Evolutionary conservation across 768 basidiomycete species (phyloP).

Genomic region (Panellus pusillus): DNA sequence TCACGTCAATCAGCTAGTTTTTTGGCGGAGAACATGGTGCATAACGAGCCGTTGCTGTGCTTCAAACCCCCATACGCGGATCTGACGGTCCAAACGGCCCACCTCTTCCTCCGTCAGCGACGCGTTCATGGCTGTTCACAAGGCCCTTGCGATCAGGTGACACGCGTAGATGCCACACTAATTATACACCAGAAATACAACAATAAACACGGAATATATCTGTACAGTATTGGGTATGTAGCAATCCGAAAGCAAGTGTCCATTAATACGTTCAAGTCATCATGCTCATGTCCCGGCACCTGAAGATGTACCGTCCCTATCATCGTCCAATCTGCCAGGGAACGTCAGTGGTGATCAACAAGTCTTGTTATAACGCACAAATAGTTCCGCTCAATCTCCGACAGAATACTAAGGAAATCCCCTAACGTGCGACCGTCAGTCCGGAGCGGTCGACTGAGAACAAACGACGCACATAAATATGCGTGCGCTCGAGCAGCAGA

Average conservation of each 20-base stretch:
- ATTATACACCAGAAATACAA: not conserved
- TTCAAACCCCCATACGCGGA: slow-evolving; percentile 96
- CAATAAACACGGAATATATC: not conserved
- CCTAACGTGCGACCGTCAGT: slow-evolving; percentile 43
- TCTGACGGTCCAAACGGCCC: slow-evolving; percentile 93
- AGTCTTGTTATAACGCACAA: slow-evolving; percentile 46
- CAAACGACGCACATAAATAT: slow-evolving; percentile 67
- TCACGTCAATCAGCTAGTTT: slow-evolving; percentile 23
- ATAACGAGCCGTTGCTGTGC: slow-evolving; percentile 84
- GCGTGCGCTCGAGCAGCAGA: slow-evolving; percentile 84
- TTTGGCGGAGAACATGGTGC: slow-evolving; percentile 11
- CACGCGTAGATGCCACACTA: not conserved
- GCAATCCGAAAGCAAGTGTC: not conserved
- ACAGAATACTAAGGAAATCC: slow-evolving; percentile 90
- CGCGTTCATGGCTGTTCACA: slow-evolving; percentile 6
- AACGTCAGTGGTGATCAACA: slow-evolving; percentile 11
- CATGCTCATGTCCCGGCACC: slow-evolving; percentile 41
- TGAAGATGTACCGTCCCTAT: slow-evolving; percentile 61
- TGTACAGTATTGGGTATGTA: not conserved
- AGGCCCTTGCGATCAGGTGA: too few relatives aligned
- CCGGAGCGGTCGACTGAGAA: not conserved
- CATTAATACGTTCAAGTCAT: not conserved
- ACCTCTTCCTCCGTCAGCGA: slow-evolving; percentile 68
- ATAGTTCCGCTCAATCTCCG: slow-evolving; percentile 91
- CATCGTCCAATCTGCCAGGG: slow-evolving; percentile 60